phyloP scores from a whole-genome alignment of 345 rosid species.

The Linum usitatissimum region DNA sequence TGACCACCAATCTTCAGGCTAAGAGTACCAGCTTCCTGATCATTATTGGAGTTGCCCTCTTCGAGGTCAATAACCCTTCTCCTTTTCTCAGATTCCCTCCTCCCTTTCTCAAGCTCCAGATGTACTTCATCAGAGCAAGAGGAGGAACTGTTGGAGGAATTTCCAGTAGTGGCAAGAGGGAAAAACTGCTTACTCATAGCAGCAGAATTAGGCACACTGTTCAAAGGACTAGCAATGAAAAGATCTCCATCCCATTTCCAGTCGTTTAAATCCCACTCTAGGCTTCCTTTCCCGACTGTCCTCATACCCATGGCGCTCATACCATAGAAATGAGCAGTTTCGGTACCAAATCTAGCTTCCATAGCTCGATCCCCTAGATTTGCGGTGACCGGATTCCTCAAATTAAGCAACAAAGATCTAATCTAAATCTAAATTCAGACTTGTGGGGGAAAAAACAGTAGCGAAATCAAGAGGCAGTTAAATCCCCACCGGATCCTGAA shows the following conservation, averaged over 20 bases:
- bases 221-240: slow-evolving; percentile 63
- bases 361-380: slow-evolving; percentile 28
- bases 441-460: not conserved
- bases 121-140: slow-evolving; percentile 79
- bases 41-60: slow-evolving; percentile 36
- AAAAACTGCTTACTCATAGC: slow-evolving; percentile 39
- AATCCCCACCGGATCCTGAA: slow-evolving; percentile 27
- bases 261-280: slow-evolving; percentile 87
- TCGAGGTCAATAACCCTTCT: slow-evolving; percentile 62
- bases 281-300: slow-evolving; percentile 49
- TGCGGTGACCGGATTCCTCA: slow-evolving; percentile 11
- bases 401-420: slow-evolving; percentile 8
- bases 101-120: slow-evolving; percentile 32
- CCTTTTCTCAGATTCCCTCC: slow-evolving; percentile 57
- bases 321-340: slow-evolving; percentile 44
- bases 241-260: slow-evolving; percentile 99
- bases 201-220: slow-evolving; percentile 30
- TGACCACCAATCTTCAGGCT: slow-evolving; percentile 64
- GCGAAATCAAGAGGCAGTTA: slow-evolving; percentile 8
- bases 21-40: slow-evolving; percentile 34
- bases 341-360: slow-evolving; percentile 73
- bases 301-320: slow-evolving; percentile 34
- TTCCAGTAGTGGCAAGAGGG: slow-evolving; percentile 37
- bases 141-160: slow-evolving; percentile 72
- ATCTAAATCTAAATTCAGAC: too few species aligned